Evolutionary conservation across 805 yeast species (phyloP), one percentile per base, ranked within the genome.

Genomic region (Metschnikowia chrysomelidarum): DNA sequence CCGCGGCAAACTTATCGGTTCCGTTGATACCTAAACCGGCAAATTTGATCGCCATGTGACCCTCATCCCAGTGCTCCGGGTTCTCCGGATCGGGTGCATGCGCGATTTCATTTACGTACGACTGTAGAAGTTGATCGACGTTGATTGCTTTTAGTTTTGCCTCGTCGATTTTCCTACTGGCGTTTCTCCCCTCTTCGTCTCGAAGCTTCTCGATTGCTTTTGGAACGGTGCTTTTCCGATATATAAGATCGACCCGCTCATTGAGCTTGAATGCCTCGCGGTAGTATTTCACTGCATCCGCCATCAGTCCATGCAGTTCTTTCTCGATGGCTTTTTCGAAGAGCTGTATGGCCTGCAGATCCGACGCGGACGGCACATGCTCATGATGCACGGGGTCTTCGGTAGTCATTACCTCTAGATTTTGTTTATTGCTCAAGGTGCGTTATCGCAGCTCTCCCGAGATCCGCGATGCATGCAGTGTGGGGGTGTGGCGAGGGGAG

Each of bases 221-320:
- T 2, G 73, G 74, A 5, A 72, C 67, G 10, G 76, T 59, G 31
- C 70, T 69, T 43, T 75, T 70, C 32, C 95, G 67, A 56, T 87
- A 87, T 15, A 75, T 57, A 30, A 73, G 61, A 53, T 88, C 96
- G 4, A 88, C 88, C 37, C 71, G 71, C 5, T 59, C 65, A 44
- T 72, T 62, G 36, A 78, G 57, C 48, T 73, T 78, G 55, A 80
- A 73, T 2, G 96, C 95, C 43, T 71, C 69, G 43, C 94, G 66
- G 58, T 88, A 88, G 45, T 62, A 72, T 31, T 67, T 74, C 18
- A 86, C 78, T 1, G 96, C 96, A 50, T 87, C 95, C n/a, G 85
- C 72, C 76, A 87, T 71, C 42, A 77, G 66, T 0, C 96, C 96
- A 32, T 68, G 73, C 21, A 73, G 64, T 58, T 88, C 96, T 51